Evolutionary conservation across 179 eudicot species (phyloP), one percentile per base, ranked within the genome.

Genomic region (Sideroxylon spinosum): DNA sequence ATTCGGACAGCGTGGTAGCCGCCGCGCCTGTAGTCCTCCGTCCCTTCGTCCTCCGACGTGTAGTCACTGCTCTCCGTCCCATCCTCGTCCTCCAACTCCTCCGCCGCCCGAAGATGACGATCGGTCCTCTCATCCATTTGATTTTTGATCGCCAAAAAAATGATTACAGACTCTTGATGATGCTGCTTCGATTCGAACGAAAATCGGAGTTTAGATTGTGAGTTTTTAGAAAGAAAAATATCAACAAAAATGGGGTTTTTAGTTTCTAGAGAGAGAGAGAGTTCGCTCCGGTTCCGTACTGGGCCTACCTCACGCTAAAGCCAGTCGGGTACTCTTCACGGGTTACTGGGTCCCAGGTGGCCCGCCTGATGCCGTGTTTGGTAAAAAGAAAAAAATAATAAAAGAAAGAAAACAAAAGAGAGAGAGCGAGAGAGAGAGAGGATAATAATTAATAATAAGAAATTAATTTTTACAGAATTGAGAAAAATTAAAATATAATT

Each of bases 11-110:
- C 85, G 81, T 92, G 95, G 77, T 91, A 92, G 22, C 97, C 97
- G 9, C 97, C 97, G 23, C 85, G 87, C 79, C 89, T 72, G 82
- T 92, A 92, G 66, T 86, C 90, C 75, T 87, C 97, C 2, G 81
- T 82, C 61, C 94, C 97, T 75, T 92, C 97, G 71, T 92, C 94
- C 73, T 90, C 97, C 71, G 92, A 86, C 25, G 88, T 67, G 81
- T 68, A 83, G 37, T 86, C 88, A 79, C 88, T 76, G 57, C 79
- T 68, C 50, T 81, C 86, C 70, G 76, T 75, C 70, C n/a, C 64
- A 67, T 60, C 76, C 71, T 61, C 68, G 26, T 60, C 68, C 20
- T 44, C 70, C 60, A 23, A 17, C 67, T 44, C 67, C 50, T n/a
- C 67, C 1, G 11, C 78, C 56, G 13, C 17, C n/a, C 37, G 48